Evolutionary conservation across 1,139 yeast genomes (phyloP).

Genomic region (Pichia sp.): DNA sequence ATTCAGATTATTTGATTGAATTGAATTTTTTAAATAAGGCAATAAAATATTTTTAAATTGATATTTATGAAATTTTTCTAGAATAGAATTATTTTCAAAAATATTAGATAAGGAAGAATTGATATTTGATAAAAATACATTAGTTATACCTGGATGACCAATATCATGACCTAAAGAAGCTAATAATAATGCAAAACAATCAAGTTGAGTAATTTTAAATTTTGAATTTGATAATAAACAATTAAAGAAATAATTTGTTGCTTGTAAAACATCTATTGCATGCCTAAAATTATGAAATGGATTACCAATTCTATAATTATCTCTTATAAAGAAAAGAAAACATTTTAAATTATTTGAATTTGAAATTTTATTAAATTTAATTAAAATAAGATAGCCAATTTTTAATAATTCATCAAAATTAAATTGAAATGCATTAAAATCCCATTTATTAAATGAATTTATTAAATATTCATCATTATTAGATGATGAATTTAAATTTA

Average conservation of each 20-base stretch:
- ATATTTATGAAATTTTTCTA: slow-evolving; percentile 81
- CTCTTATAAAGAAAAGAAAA: slow-evolving; percentile 61
- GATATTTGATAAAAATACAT: slow-evolving; percentile 57
- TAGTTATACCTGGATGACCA: slow-evolving; percentile 94
- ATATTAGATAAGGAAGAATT: slow-evolving; percentile 61
- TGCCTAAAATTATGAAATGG: slow-evolving; percentile 94
- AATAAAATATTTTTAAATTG: slow-evolving; percentile 50
- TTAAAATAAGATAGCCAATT: slow-evolving; percentile 54
- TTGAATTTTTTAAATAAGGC: slow-evolving; percentile 12
- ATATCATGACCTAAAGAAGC: slow-evolving; percentile 94
- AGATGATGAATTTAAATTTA: neutral
- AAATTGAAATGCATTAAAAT: slow-evolving; percentile 65
- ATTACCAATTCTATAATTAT: slow-evolving; percentile 75
- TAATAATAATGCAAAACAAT: slow-evolving; percentile 45
- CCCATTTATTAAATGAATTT: slow-evolving; percentile 35
- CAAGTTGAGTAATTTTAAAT: slow-evolving; percentile 14
- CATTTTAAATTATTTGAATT: slow-evolving; percentile 11
- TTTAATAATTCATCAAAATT: slow-evolving; percentile 62
- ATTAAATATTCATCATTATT: slow-evolving; percentile 21
- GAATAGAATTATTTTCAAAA: slow-evolving; percentile 61
- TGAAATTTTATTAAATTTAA: slow-evolving; percentile 27
- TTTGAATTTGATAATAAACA: slow-evolving; percentile 29
- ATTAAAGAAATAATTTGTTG: slow-evolving; percentile 61
- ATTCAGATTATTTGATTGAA: neutral
- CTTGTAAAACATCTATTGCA: slow-evolving; percentile 93